Base-by-base conservation (phyloP, 495 filamentous ascomycete species). In the Neurospora africana region DNA sequence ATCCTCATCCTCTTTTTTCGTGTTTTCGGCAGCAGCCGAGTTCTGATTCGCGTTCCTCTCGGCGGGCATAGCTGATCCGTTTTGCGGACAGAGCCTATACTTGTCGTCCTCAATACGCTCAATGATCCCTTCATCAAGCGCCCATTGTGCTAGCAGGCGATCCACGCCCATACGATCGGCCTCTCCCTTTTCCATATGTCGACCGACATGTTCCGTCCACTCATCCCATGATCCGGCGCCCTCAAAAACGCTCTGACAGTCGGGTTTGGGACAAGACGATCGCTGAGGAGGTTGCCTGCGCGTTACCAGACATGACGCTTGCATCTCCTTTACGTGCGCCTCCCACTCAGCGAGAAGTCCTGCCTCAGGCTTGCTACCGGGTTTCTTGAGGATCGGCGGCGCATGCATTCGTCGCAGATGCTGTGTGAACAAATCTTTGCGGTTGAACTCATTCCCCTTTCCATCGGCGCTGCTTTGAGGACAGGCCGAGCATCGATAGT, bases 341-440 rank as follows among this genome's bases (percentile, higher is more conserved):
- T 88, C 86, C 86, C 86, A 88, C 58, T 87, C 86, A 7, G 78
- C 70, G 72, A 86, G 83, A 33, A 87, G 71, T 68, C 87, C 87
- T 71, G 85, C 84, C 68, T 89, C 82, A 6, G 79, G 82, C 70
- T 86, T 84, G 21, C 83, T 81, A 8, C 82, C 78, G 47, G 84
- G 78, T 73, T 84, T 85, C 72, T 85, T 82, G 73, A 86, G 83
- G 1, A 80, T 78, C 71, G 83, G 84, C 6, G 84, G 90, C 0
- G 85, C 84, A 76, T 98, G 95, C 94, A 97, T 97, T 65, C 95
- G 91, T n/a, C 93, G 90, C 11, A 96, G 84, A 76, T 98, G 95
- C 75, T 97, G 94, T 0, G 91, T 95, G 81, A 97, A 98, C 47
- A 98, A 89, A 77, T 98, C 95, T 80, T 98, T 98, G 74, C 95